A percentile compares a stretch with the other conserved stretches of the same genome.
These are phyloP conservation scores for Lichtheimia ramosa DNA, from an alignment of 371 early-diverging fungal species.

Conservation along the genomic window DNA sequence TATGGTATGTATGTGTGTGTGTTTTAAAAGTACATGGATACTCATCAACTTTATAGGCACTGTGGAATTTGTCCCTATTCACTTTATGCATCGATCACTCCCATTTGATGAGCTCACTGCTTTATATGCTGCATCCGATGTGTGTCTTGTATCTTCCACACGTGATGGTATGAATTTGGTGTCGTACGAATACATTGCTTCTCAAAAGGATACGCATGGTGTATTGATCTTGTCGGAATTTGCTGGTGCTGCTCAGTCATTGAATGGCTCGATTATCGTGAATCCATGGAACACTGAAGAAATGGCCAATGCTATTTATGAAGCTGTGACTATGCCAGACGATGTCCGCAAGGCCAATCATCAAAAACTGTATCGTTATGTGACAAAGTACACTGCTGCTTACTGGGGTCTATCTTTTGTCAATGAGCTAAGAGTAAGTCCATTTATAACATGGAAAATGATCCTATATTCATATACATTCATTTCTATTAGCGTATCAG, in stretches of 20 bases:
- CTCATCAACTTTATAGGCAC: conserved; percentile 31
- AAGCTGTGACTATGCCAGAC: conserved; percentile 92
- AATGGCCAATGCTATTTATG: conserved; percentile 86
- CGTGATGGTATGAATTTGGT: conserved; percentile 99
- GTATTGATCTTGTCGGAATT: conserved; percentile 97
- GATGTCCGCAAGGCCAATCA: conserved; percentile 82
- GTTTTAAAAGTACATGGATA: too few relatives aligned
- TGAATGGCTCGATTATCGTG: conserved; percentile 95
- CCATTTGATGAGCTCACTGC: conserved; percentile 95
- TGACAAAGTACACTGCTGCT: conserved; percentile 97
- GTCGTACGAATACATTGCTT: conserved; percentile 97
- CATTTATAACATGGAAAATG: too few relatives aligned
- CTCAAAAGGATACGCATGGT: conserved; percentile 93
- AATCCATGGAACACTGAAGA: conserved; percentile 99
- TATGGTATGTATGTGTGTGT: conserved; percentile 45
- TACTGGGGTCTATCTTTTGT: conserved; percentile 98
- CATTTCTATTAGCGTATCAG: conserved; percentile 56
- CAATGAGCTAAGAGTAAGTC: conserved; percentile 68
- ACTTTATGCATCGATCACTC: conserved; percentile 97
- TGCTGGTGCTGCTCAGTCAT: conserved; percentile 98
- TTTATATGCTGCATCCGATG: conserved; percentile 95
- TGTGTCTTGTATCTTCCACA: conserved; percentile 96
- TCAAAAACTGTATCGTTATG: conserved; percentile 90
- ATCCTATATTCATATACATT: too few relatives aligned
- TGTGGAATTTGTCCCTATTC: conserved; percentile 97